Percentiles rank a stretch among this genome's conserved stretches.
Evolutionary conservation across 495 filamentous ascomycete species (phyloP).

Genomic region (Mytilinidion resinicola): DNA sequence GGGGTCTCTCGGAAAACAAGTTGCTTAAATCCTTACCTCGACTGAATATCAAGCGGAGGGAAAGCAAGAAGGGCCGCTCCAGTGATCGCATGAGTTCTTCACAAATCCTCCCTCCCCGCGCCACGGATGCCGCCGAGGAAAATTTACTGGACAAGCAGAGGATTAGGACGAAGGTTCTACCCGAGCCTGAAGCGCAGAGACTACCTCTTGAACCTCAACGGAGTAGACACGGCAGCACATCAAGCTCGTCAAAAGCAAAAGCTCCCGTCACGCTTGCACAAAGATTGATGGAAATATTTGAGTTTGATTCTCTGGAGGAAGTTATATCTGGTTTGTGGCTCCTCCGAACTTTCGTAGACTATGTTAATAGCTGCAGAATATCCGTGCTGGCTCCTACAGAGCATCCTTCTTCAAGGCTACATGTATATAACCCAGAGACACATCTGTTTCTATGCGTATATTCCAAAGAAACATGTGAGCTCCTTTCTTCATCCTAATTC

Average conservation of each 20-base stretch:
- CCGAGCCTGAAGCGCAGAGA: conserved; percentile 25
- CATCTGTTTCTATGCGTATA: conserved; percentile 94
- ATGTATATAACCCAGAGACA: conserved; percentile 94
- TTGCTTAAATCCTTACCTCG: conserved; percentile 54
- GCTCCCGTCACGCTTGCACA: conserved; percentile 49
- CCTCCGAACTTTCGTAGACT: conserved; percentile 2
- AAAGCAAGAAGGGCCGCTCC: conserved; percentile 20
- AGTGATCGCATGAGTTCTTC: conserved; percentile 33
- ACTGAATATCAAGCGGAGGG: conserved; percentile 41
- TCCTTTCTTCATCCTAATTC: background rate
- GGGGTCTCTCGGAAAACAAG: conserved; percentile 55
- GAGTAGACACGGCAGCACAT: conserved; percentile 25
- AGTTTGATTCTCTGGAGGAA: conserved; percentile 73
- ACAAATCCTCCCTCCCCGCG: conserved; percentile 34
- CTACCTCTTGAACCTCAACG: conserved; percentile 22
- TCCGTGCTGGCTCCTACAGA: conserved; percentile 89
- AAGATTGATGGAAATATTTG: conserved; percentile 81
- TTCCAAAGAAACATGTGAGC: conserved; percentile 80
- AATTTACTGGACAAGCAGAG: conserved; percentile 23
- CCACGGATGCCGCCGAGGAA: conserved; percentile 24
- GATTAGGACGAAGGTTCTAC: conserved; percentile 6
- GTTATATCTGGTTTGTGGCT: conserved; percentile 61
- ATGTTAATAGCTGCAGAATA: conserved; percentile 56
- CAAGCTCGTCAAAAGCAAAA: conserved; percentile 38
- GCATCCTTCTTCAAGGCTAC: conserved; percentile 86